phyloP scores from a whole-genome alignment of 1,284 basidiomycete species.

The Neolentinus lepideus region DNA sequence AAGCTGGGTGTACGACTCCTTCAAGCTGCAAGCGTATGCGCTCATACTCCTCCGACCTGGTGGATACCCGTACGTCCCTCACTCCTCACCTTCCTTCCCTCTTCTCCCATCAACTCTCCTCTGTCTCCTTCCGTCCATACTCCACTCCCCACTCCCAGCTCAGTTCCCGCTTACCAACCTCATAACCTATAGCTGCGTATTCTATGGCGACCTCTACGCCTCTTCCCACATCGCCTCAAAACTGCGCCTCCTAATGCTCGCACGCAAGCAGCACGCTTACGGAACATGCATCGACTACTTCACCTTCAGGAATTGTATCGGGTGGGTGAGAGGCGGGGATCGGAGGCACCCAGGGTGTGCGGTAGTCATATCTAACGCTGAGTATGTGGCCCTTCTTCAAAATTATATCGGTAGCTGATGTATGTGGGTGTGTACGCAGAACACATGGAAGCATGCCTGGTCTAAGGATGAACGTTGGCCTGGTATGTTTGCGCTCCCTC shows the following conservation, averaged over 20 bases:
- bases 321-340: conserved; percentile 64
- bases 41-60: conserved; percentile 77
- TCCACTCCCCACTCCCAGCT: conserved; percentile 5
- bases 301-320: conserved; percentile 52
- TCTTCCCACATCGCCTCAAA: conserved; percentile 48
- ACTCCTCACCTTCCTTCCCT: conserved; percentile 5
- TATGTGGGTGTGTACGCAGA: neutral
- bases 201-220: conserved; percentile 82
- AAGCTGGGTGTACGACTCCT: conserved; percentile 64
- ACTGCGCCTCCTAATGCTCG: conserved; percentile 46
- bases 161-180: neutral
- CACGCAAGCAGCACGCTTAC: conserved; percentile 58
- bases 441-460: neutral
- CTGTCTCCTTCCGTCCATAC: conserved; percentile 76
- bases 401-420: neutral
- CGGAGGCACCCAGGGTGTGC: conserved; percentile 45
- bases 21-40: conserved; percentile 81
- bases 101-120: neutral
- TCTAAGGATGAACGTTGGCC: neutral
- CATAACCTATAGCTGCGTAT: conserved; percentile 61
- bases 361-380: conserved; percentile 61
- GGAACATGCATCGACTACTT: conserved; percentile 57
- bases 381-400: conserved; percentile 18
- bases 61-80: conserved; percentile 74
- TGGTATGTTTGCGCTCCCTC: conserved; percentile 11